A percentile compares a stretch with the other conserved stretches of the same genome.
These are phyloP conservation scores for Miamiensis avidus DNA, from an alignment of 169 alveolate species.

Conservation along the genomic window DNA sequence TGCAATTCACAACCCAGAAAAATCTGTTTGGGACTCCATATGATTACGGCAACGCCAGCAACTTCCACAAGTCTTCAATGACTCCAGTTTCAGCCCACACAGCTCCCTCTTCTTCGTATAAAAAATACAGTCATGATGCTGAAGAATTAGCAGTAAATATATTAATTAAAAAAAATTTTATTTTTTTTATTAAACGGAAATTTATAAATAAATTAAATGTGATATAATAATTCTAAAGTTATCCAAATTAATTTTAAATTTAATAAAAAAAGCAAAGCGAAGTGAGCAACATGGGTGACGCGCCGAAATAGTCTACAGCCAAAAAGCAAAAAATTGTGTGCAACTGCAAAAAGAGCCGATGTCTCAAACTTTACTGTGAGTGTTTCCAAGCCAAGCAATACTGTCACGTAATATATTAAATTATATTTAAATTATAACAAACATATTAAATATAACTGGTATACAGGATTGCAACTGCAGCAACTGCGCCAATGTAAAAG, in stretches of 20 bases:
- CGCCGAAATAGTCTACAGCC: not conserved
- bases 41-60: too few species aligned
- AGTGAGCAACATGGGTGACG: not conserved
- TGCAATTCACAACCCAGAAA: too few species aligned
- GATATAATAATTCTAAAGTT: not conserved
- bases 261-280: too few species aligned
- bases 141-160: not conserved
- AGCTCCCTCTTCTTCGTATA: too few species aligned
- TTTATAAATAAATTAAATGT: not conserved
- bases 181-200: too few species aligned
- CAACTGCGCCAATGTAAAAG: not conserved
- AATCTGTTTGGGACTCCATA: too few species aligned
- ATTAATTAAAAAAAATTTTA: too few species aligned
- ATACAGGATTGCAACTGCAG: not conserved
- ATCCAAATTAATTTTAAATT: not conserved
- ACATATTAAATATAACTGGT: too few species aligned
- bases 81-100: too few species aligned
- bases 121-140: not conserved
- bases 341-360: slow-evolving; percentile 14
- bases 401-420: not conserved
- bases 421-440: not conserved
- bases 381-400: slow-evolving; percentile 12
- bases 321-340: not conserved
- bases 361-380: slow-evolving; percentile 18
- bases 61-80: too few species aligned